phyloP scores from a whole-genome alignment of 2,329 filamentous ascomycete genomes.

The Xylaria sp. region DNA sequence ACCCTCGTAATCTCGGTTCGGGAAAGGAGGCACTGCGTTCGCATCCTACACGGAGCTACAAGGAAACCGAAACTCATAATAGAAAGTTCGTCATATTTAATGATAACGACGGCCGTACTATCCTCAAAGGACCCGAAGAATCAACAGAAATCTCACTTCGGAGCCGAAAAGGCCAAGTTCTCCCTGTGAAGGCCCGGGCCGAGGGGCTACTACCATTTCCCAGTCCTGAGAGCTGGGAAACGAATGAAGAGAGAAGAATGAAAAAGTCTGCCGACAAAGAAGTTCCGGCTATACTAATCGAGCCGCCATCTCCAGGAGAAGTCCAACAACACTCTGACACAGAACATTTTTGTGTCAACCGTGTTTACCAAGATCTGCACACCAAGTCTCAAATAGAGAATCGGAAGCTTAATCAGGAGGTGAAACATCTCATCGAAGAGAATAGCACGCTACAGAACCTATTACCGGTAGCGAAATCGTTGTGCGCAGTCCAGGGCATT shows the following conservation, averaged over 20 bases:
- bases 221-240: constrained; percentile 22
- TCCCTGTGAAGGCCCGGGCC: background rate
- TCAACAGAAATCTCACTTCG: constrained; percentile 20
- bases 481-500: constrained; percentile 41
- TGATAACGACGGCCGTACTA: background rate
- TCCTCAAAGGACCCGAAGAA: background rate
- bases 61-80: constrained; percentile 10
- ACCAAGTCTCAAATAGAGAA: background rate
- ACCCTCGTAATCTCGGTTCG: constrained; percentile 33
- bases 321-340: background rate
- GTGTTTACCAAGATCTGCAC: constrained; percentile 5
- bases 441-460: constrained; percentile 34
- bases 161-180: constrained; percentile 32
- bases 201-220: constrained; percentile 33
- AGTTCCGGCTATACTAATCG: constrained; percentile 33
- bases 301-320: constrained; percentile 23
- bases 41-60: constrained; percentile 32
- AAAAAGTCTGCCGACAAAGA: background rate
- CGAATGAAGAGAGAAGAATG: constrained; percentile 6
- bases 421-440: constrained; percentile 40
- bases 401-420: constrained; percentile 2
- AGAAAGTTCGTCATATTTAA: constrained; percentile 8
- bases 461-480: constrained; percentile 36
- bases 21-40: constrained; percentile 42
- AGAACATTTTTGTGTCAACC: constrained; percentile 1